phyloP scores from a whole-genome alignment of 768 basidiomycete genomes.

The Phlebiopsis flavidoalba region DNA sequence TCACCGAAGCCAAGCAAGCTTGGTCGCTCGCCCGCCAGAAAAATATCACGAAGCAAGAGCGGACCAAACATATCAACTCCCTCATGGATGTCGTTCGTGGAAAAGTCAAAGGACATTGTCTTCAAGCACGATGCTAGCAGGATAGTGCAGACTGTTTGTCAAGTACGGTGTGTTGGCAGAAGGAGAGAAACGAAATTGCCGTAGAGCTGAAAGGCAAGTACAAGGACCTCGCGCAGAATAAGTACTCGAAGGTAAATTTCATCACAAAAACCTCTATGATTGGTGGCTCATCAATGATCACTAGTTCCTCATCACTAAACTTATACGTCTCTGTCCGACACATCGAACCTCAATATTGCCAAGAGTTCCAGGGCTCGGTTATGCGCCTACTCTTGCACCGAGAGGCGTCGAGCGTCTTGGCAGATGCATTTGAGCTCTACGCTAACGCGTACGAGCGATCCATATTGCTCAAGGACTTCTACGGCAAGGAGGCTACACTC shows the following conservation, averaged over 20 bases:
- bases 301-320: slow-evolving; percentile 77
- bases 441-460: slow-evolving; percentile 81
- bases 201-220: slow-evolving; percentile 78
- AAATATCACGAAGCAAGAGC: slow-evolving; percentile 61
- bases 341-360: slow-evolving; percentile 73
- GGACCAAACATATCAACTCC: slow-evolving; percentile 66
- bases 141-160: slow-evolving; percentile 76
- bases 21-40: slow-evolving; percentile 77
- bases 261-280: neutral
- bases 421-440: slow-evolving; percentile 86
- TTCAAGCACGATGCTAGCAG: slow-evolving; percentile 91
- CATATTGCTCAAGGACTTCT: slow-evolving; percentile 80
- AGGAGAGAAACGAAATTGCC: slow-evolving; percentile 76
- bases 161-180: slow-evolving; percentile 74
- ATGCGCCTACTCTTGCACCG: slow-evolving; percentile 77
- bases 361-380: slow-evolving; percentile 73
- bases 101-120: slow-evolving; percentile 75
- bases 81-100: slow-evolving; percentile 78
- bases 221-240: slow-evolving; percentile 73
- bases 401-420: slow-evolving; percentile 77
- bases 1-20: slow-evolving; percentile 66
- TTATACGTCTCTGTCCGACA: slow-evolving; percentile 68
- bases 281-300: neutral
- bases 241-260: slow-evolving; percentile 77
- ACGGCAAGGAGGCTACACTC: slow-evolving; percentile 80